Conservation (phyloP, 129 eudicot genomes). For the Gnaphalium uliginosum region DNA sequence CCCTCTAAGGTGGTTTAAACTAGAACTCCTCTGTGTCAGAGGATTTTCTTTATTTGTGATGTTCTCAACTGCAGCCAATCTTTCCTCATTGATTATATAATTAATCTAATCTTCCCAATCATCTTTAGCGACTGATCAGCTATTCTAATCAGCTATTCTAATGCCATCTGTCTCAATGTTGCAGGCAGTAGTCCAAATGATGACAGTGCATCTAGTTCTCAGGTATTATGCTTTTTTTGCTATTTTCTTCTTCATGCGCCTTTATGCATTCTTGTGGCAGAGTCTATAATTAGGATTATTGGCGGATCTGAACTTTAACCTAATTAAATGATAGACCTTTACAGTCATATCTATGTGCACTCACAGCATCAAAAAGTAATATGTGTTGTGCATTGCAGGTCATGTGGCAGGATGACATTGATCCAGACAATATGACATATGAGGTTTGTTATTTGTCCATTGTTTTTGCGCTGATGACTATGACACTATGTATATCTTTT, state of each 20-base stretch:
- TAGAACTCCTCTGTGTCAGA: background rate
- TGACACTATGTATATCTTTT: background rate
- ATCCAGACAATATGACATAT: conserved; percentile 91
- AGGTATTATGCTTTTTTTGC: conserved; percentile 45
- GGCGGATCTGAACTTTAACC: background rate
- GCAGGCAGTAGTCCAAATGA: conserved; percentile 65
- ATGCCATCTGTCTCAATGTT: conserved; percentile 24
- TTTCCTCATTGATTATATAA: background rate
- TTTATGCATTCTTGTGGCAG: conserved; percentile 6
- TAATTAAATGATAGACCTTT: background rate
- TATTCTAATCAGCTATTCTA: conserved; percentile 21
- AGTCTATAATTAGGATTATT: conserved; percentile 8
- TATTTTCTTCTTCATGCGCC: background rate
- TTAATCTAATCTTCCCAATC: background rate
- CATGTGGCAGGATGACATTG: conserved; percentile 71
- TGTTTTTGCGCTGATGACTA: background rate
- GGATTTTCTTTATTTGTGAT: background rate
- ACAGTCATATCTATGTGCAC: background rate
- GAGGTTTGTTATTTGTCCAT: conserved; percentile 52
- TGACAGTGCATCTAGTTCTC: conserved; percentile 50
- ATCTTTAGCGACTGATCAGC: conserved; percentile 17
- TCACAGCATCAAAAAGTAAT: conserved; percentile 3
- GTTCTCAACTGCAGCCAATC: background rate
- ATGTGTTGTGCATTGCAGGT: conserved; percentile 42
- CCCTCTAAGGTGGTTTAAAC: background rate